phyloP scores from a whole-genome alignment of 441 rosid species.

The Populus hybrid region DNA sequence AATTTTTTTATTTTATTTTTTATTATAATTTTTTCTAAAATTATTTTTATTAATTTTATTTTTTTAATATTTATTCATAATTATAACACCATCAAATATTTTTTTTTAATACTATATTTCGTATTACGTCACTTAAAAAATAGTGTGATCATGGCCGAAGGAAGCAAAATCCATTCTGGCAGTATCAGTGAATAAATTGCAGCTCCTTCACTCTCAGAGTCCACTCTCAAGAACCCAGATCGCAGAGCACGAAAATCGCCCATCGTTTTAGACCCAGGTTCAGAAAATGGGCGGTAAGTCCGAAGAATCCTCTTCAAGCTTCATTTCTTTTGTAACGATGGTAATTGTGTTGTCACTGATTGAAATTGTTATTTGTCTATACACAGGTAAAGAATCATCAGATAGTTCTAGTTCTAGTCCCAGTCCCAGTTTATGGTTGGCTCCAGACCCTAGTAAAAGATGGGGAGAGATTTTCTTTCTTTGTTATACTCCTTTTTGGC shows the following conservation, averaged over 20 bases:
- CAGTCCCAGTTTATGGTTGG: conserved; percentile 67
- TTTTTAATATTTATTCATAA: no score
- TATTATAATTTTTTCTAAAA: no score
- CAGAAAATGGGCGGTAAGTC: background rate
- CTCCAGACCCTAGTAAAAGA: conserved; percentile 83
- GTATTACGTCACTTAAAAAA: no score
- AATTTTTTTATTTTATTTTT: no score
- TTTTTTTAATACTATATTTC: no score
- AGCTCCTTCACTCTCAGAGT: background rate
- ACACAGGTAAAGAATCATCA: conserved; percentile 22
- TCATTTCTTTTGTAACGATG: background rate
- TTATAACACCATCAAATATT: no score
- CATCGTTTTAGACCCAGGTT: background rate
- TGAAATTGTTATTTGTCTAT: background rate
- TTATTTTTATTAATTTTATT: no score
- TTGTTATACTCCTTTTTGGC: conserved; percentile 95
- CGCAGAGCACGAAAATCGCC: background rate
- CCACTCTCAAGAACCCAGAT: background rate
- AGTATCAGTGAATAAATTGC: background rate
- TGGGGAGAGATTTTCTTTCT: conserved; percentile 97
- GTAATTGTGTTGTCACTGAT: background rate
- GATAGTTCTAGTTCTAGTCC: conserved; percentile 9
- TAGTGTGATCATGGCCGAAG: no score
- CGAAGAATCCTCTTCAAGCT: background rate
- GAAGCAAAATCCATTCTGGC: background rate